A percentile compares a stretch with the other conserved stretches of the same genome.
Conservation (phyloP, 2,329 filamentous ascomycete genomes). For the Nemania abortiva region DNA sequence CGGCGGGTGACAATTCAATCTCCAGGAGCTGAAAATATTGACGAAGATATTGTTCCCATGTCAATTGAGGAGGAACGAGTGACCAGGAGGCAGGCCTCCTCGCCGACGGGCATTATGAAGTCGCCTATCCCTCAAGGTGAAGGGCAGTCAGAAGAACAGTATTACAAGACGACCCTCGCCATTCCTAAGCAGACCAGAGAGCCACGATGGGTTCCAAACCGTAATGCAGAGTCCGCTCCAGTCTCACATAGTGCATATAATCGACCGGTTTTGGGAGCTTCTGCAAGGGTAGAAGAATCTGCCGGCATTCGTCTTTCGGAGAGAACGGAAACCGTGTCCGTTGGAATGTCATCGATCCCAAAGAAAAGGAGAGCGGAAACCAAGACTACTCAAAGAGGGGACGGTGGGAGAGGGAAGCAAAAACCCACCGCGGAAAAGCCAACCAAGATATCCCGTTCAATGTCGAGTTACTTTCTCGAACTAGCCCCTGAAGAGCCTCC, state of each 20-base stretch:
- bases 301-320: background rate
- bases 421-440: background rate
- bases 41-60: conserved; percentile 42
- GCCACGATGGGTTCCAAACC: conserved; percentile 29
- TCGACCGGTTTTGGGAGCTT: conserved; percentile 45
- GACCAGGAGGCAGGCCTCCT: conserved; percentile 44
- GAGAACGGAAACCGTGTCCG: background rate
- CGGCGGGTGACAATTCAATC: conserved; percentile 47
- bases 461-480: conserved; percentile 37
- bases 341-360: background rate
- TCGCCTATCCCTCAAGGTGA: conserved; percentile 10
- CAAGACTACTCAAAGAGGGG: conserved; percentile 26
- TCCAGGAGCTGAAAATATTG: conserved; percentile 41
- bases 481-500: conserved; percentile 9
- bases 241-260: conserved; percentile 48
- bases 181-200: conserved; percentile 3
- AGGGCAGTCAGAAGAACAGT: conserved; percentile 16
- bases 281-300: conserved; percentile 14
- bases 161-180: conserved; percentile 15
- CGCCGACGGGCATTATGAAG: conserved; percentile 50
- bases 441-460: conserved; percentile 40
- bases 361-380: conserved; percentile 24
- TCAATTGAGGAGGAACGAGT: conserved; percentile 49
- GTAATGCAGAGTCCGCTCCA: conserved; percentile 34
- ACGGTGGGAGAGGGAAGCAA: conserved; percentile 13